Conservation (phyloP, 1,284 basidiomycete species). For the Ustilago hordei region DNA sequence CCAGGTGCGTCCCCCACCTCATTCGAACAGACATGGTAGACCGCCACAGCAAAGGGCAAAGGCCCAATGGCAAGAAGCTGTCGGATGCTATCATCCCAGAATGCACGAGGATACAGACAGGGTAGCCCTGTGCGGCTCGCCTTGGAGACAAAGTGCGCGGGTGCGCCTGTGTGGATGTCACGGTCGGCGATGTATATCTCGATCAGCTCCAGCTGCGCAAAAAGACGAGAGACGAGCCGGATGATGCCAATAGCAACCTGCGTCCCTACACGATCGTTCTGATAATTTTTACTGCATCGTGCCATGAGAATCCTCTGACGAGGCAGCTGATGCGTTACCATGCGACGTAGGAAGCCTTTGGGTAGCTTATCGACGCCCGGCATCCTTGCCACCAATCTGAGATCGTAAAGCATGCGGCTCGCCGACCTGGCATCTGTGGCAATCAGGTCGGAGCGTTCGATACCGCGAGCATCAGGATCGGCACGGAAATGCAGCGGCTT, state of each 20-base stretch:
- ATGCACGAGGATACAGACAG: conserved; percentile 40
- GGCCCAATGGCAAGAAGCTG: conserved; percentile 17
- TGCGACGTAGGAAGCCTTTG: conserved; percentile 33
- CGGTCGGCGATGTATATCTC: conserved; percentile 37
- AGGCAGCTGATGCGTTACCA: conserved; percentile 25
- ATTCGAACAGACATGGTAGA: conserved; percentile 40
- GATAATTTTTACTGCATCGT: conserved; percentile 45
- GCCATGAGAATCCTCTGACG: conserved; percentile 23
- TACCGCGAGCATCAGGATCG: conserved; percentile 28
- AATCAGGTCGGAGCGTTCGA: conserved; percentile 35
- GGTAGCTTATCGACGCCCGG: conserved; percentile 34
- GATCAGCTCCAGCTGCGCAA: conserved; percentile 28
- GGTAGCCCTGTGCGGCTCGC: conserved; percentile 40
- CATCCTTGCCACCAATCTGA: conserved; percentile 25
- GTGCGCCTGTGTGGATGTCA: conserved; percentile 32
- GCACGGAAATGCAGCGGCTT: conserved; percentile 44
- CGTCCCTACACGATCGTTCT: conserved; percentile 35
- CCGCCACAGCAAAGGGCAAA: conserved; percentile 36
- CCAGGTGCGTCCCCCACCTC: conserved; percentile 37
- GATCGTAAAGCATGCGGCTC: conserved; percentile 37
- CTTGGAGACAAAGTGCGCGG: conserved; percentile 35
- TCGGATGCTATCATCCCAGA: conserved; percentile 29
- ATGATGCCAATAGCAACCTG: conserved; percentile 25
- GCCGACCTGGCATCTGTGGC: conserved; percentile 26
- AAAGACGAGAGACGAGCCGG: conserved; percentile 15